Evolutionary conservation across 2,329 filamentous ascomycete genomes (phyloP).

Genomic region (Penicillium sclerotiorum): DNA sequence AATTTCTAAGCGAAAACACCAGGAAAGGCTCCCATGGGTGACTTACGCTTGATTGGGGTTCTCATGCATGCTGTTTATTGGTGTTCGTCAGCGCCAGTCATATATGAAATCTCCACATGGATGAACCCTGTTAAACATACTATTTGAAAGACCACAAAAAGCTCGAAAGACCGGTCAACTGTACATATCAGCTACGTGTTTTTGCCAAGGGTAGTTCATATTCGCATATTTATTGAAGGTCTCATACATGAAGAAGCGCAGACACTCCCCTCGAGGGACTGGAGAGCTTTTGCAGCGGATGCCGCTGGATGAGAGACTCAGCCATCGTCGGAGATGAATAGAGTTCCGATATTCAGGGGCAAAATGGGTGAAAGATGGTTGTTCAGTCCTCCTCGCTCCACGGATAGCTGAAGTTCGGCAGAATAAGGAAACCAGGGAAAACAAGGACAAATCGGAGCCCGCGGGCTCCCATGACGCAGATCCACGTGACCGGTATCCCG

Average conservation of each 20-base stretch:
- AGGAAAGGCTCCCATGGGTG: background rate
- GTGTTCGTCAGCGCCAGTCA: background rate
- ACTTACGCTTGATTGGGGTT: constrained; percentile 47
- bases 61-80: constrained; percentile 40
- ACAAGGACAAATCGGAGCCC: background rate
- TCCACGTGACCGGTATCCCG: constrained; percentile 25
- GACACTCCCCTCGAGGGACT: constrained; percentile 49
- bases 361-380: background rate
- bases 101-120: constrained; percentile 16
- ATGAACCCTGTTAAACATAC: constrained; percentile 24
- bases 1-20: background rate
- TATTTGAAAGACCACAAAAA: constrained; percentile 50
- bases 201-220: background rate
- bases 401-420: background rate
- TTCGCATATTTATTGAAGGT: background rate
- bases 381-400: background rate
- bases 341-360: background rate
- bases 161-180: constrained; percentile 45
- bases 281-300: constrained; percentile 47
- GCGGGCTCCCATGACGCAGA: constrained; percentile 13
- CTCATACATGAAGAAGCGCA: constrained; percentile 45
- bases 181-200: constrained; percentile 21
- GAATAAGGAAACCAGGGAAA: constrained; percentile 1
- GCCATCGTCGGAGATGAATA: constrained; percentile 11
- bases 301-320: constrained; percentile 31